Conservation (phyloP, 179 eudicot species). For the Heliamphora pulchella region DNA sequence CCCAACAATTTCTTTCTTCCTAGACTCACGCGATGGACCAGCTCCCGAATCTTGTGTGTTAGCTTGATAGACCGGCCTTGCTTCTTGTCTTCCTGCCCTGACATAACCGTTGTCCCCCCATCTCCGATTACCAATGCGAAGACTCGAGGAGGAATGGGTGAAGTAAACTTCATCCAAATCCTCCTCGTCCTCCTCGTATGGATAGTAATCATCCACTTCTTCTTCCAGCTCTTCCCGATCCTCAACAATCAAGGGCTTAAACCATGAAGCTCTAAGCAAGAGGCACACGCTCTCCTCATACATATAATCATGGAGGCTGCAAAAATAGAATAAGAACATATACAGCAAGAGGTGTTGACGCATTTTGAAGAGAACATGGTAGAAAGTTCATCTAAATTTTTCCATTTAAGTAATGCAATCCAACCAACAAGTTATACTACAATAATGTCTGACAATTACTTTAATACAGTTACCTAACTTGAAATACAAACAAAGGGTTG, state of each 20-base stretch:
- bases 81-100: constrained; percentile 71
- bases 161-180: constrained; percentile 57
- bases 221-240: constrained; percentile 41
- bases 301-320: constrained; percentile 84
- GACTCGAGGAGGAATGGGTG: constrained; percentile 39
- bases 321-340: background rate
- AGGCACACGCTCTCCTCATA: constrained; percentile 91
- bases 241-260: constrained; percentile 60
- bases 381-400: background rate
- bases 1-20: constrained; percentile 45
- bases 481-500: too few species aligned
- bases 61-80: constrained; percentile 45
- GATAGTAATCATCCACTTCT: constrained; percentile 39
- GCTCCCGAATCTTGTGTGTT: constrained; percentile 32
- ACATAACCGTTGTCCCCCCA: constrained; percentile 89
- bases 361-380: background rate
- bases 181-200: constrained; percentile 45
- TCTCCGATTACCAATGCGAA: constrained; percentile 76
- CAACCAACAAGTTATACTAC: background rate
- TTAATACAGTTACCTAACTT: too few species aligned
- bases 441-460: background rate
- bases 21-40: constrained; percentile 54
- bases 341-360: too few species aligned
- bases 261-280: constrained; percentile 85
- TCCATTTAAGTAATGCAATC: background rate